Evolutionary conservation across 257 asterid genomes (phyloP), one percentile per base, ranked within the genome.

Genomic region (Rubia yunnanensis): DNA sequence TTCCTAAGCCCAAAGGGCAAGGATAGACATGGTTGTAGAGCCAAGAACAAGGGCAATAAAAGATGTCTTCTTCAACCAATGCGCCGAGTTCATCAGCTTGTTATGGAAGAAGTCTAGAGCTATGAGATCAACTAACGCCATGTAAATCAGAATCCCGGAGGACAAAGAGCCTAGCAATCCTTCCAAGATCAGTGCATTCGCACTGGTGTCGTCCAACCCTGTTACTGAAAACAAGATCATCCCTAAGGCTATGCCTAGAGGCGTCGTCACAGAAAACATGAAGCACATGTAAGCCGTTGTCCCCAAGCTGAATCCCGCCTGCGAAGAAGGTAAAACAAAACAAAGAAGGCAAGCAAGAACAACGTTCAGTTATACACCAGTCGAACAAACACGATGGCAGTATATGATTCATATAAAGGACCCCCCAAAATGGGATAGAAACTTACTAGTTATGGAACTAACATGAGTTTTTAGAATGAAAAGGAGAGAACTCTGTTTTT

Each of bases 61-160:
- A 66, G 83, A 79, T 50, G 67, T 60, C 71, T 63, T 75, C 70
- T 79, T 79, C 76, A 79, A 70, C 27, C 39, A 58, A 36, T 18
- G 11, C 10, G 70, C 76, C 17, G 81, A 66, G 50, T 63, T 72
- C 83, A 76, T 76, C 74, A 79, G 44, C 59, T 79, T 79, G 76
- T 73, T 79, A 54, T 79, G 83, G 17, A 79, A 79, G 72, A 79
- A 79, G 70, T 79, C 81, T 36, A 79, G 74, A 61, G 81, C 81
- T 31, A 79, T 75, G 64, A 79, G 83, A 69, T 79, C 81, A n/a
- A 79, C 83, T 1, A 79, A 64, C 10, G 61, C 83, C 83, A 79
- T 79, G 67, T 79, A 79, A 50, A 79, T 75, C 6, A 79, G 74
- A 24, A 76, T 76, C 20, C 83, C 83, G 26, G 83, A 72, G 5